phyloP scores from a whole-genome alignment of 108 stramenopile species.

The Schizochytrium sp. region DNA sequence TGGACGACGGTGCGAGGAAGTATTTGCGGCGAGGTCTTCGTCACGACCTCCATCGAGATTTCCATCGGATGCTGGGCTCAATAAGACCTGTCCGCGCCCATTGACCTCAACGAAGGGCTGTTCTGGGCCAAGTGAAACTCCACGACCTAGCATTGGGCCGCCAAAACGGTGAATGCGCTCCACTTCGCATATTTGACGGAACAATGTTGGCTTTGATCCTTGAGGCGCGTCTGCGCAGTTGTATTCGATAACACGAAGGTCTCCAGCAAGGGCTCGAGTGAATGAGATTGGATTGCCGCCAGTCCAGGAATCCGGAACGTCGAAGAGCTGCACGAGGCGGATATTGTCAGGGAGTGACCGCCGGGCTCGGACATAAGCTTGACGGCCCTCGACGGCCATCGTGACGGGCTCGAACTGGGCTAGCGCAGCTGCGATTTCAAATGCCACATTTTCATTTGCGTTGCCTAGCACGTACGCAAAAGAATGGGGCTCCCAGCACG shows the following conservation, averaged over 20 bases:
- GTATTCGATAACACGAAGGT: neutral
- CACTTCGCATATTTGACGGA: neutral
- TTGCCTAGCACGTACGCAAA: neutral
- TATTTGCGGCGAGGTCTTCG: neutral
- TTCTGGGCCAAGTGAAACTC: neutral
- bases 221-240: neutral
- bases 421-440: conserved; percentile 5
- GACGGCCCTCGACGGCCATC: neutral
- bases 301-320: neutral
- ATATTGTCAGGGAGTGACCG: neutral
- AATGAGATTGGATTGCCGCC: neutral
- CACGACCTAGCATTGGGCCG: neutral
- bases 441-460: neutral
- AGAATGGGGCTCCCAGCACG: neutral
- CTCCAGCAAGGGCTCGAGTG: neutral
- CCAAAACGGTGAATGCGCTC: neutral
- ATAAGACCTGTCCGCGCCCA: neutral
- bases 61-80: neutral
- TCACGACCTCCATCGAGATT: neutral
- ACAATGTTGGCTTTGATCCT: neutral
- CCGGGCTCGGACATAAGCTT: neutral
- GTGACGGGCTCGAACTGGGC: conserved; percentile 3
- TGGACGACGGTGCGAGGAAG: neutral
- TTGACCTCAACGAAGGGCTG: neutral
- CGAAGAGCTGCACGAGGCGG: neutral